A percentile compares a stretch with the other conserved stretches of the same genome.
These are phyloP conservation scores for Globisporangium irregulare DNA, from an alignment of 352 stramenopile genomes.

Conservation along the genomic window DNA sequence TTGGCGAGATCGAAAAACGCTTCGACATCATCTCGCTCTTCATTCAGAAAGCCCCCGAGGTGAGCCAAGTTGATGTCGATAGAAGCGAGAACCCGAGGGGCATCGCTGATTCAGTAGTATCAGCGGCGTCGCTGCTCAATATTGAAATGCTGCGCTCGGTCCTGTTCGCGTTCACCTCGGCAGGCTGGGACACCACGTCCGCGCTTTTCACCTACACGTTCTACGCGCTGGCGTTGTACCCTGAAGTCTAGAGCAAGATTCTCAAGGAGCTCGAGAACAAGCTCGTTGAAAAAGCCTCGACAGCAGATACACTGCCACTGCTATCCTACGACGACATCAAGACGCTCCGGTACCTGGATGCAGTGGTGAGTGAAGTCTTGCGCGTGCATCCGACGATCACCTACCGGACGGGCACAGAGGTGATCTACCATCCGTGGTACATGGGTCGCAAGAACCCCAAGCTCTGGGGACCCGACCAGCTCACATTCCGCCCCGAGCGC, in stretches of 20 bases:
- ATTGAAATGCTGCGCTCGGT: conserved; percentile 52
- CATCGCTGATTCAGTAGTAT: too few relatives aligned
- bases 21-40: conserved; percentile 54
- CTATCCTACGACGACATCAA: conserved; percentile 50
- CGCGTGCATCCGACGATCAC: conserved; percentile 60
- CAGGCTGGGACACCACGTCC: neutral
- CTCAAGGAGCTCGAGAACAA: conserved; percentile 33
- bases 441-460: conserved; percentile 8
- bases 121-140: conserved; percentile 8
- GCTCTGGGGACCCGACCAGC: conserved; percentile 17
- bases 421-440: conserved; percentile 70
- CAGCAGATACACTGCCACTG: conserved; percentile 17
- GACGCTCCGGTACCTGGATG: conserved; percentile 60
- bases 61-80: neutral
- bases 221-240: conserved; percentile 54
- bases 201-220: conserved; percentile 3
- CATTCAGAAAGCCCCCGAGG: conserved; percentile 46
- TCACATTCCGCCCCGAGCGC: conserved; percentile 16
- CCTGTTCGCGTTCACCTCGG: conserved; percentile 71
- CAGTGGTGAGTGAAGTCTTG: conserved; percentile 65
- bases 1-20: conserved; percentile 24
- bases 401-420: conserved; percentile 35
- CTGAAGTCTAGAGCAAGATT: conserved; percentile 47
- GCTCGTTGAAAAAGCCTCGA: neutral
- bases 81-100: neutral